Base-by-base conservation (phyloP, 139 green algal species). In the Picochlorum sp. region DNA sequence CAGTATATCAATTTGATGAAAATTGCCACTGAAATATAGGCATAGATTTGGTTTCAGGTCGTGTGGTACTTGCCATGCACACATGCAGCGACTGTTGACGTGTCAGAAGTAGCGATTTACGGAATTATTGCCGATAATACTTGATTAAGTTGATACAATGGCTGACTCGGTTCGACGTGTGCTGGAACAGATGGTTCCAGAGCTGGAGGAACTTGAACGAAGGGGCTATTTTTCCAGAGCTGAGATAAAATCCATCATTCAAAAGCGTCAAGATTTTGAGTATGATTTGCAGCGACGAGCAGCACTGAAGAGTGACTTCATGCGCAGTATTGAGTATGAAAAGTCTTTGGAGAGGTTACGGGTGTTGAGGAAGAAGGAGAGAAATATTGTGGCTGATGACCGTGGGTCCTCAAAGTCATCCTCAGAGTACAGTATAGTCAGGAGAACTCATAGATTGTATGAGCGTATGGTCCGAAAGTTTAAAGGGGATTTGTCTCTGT, bases 101-200 rank as follows among this genome's bases (percentile, higher is more conserved):
- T 41, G 6, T 41, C 34, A 41, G 34, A 41, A 14, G 8, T 11
- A 13, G 34, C 34, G 34, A 41, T 41, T 41, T 11, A 41, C 3
- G 34, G 8, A 13, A 13, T 41, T 11, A 9, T 41, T 41, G 34
- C 9, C 7, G 34, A 41, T 41, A 41, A 4, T 13, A 41, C 9
- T 41, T 41, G 8, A 11, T 41, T 41, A 41, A 8, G 15, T 21
- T 56, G 7, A 24, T 21, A 59, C 14, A 30, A 61, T 28, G 44
- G 23, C n/a, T 3, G n/a, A 60, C 9, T n/a, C 18, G 1, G 21
- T 65, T 18, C n/a, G 58, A 26, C n/a, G 23, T 18, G 23, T 95
- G 10, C 79, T 97, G 86, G 91, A 97, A 85, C 76, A 86, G 49
- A 96, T 96, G 89, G 70, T 97, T 13, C 91, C 89, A 56, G 91